Base-by-base conservation (phyloP, 371 early-diverging fungal species). In the Mortierella sp. region DNA sequence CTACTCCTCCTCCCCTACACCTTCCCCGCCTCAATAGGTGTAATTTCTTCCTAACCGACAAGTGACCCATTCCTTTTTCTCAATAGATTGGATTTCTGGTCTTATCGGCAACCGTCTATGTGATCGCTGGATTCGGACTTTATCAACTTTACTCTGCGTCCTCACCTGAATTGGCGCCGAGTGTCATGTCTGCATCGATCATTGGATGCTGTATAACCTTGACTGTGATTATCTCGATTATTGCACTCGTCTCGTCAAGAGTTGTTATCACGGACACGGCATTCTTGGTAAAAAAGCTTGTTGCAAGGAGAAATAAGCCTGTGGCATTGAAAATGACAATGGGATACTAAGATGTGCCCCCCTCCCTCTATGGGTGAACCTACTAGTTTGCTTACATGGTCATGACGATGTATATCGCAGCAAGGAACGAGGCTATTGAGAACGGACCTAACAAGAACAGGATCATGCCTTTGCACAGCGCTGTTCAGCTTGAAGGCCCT, bases 361-460 rank as follows among this genome's bases (percentile, higher is more conserved):
- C n/a, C n/a, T n/a, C n/a, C 5, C 19, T 8, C 28, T 12, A 31
- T 43, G 14, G 16, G 45, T 43, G 21, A 27, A 39, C 21, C 24
- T 22, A 37, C 24, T 52, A 73, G 73, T 73, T 73, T 54, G 73
- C 73, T 2, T 73, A 73, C 43, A 73, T 73, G 67, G 73, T 73
- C n/a, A 66, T 73, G 63, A 73, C 63, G 49, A 73, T 73, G 73
- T 73, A 73, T 12, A 73, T 73, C 41, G 73, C 73, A n/a, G 73
- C 73, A 7, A 73, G 73, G 44, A 73, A 73, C 52, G 73, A 73
- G 55, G 67, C 67, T 8, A 62, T 73, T 16, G 73, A 73, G 40
- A 66, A 59, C 21, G 60, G 59, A 14, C 73, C 67, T 13, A 17
- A 48, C 27, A 66, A 67, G 59, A 53, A 54, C 49, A 65, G 31